Evolutionary conservation across 805 yeast genomes (phyloP), one percentile per base, ranked within the genome.

Genomic region (Pichia membranifaciens): DNA sequence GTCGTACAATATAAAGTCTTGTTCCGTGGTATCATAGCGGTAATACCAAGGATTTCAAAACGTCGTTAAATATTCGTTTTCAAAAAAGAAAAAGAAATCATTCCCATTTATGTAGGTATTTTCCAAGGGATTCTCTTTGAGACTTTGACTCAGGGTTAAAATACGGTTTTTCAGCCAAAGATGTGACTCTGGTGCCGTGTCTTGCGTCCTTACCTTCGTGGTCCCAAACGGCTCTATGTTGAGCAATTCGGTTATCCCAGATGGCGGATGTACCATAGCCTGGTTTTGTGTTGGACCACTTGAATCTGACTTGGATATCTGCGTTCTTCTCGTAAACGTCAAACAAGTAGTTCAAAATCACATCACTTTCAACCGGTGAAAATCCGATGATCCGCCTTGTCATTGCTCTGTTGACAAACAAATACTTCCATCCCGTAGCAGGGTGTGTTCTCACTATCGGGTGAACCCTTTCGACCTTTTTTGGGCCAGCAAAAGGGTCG

Each of bases 361-460:
- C 56, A 36, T 71, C 72, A 15, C 75, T 68, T 61, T 79, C 84
- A 43, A 64, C 74, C 25, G 72, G 72, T 47, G 74, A 72, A 45
- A 78, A 66, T 0, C 81, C 83, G 13, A 72, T 70, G 47, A 79
- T 78, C 51, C 77, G 67, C 36, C 56, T 67, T 6, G 82, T 78
- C 70, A 71, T 69, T 20, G 68, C 63, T 41, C 78, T 69, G 60
- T 78, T 76, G 33, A 78, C 77, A 52, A 66, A 79, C 51, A 79
- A 64, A 2, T 78, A 67, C 61, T 80, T 81, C 76, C 78, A 71
- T 31, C 82, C 83, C 25, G 85, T 79, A 13, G 74, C 81, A 9
- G 86, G 85, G 55, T 81, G 83, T 29, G 82, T 77, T 64, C 84
- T 72, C 23, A 81, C 73, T 18, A 81, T 51, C 3, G 84, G 84